phyloP scores from a whole-genome alignment of 176 grass and related monocot species.

The Eremochloa ophiuroides region DNA sequence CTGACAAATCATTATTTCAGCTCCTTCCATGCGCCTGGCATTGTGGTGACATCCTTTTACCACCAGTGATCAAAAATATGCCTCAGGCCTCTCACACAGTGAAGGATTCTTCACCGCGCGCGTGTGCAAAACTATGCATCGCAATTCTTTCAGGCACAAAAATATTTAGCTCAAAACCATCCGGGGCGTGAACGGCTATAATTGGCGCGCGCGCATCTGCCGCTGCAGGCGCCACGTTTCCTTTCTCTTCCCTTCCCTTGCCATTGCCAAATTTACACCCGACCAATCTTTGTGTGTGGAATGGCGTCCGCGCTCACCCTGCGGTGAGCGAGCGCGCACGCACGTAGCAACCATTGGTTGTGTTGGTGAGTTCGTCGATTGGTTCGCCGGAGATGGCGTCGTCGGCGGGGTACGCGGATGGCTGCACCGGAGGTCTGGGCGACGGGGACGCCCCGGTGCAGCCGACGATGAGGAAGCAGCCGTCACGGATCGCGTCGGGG shows the following conservation, averaged over 20 bases:
- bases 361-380: background rate
- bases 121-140: background rate
- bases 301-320: background rate
- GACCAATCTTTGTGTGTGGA: background rate
- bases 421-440: background rate
- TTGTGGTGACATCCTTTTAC: no score
- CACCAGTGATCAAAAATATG: background rate
- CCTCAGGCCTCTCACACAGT: background rate
- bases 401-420: background rate
- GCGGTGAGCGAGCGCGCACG: background rate
- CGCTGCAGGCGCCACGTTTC: conserved; percentile 25
- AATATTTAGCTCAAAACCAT: background rate
- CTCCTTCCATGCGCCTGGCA: no score
- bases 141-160: background rate
- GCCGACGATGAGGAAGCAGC: conserved; percentile 39
- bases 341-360: background rate
- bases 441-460: background rate
- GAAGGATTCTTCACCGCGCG: background rate
- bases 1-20: no score
- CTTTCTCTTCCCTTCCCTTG: background rate
- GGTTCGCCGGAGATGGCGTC: conserved; percentile 13
- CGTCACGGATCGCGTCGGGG: conserved; percentile 46
- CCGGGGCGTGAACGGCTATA: conserved; percentile 1
- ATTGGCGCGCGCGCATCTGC: conserved; percentile 24
- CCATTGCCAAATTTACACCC: conserved; percentile 26